phyloP scores from a whole-genome alignment of 2,329 filamentous ascomycete species.

The Aspergillus luchuensis region DNA sequence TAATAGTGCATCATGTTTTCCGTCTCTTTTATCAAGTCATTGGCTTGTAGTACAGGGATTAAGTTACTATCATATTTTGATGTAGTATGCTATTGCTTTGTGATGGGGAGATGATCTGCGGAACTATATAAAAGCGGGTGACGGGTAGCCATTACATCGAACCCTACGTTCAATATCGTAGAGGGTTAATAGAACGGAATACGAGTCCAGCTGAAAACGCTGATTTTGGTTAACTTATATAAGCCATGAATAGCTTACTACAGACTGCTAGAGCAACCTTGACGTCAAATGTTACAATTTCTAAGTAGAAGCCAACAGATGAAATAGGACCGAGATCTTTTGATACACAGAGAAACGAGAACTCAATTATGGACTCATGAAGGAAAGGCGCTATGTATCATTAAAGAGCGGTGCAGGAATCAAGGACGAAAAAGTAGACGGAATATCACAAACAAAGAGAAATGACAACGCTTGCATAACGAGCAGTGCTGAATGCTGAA shows the following conservation, averaged over 20 bases:
- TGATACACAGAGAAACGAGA: slow-evolving; percentile 12
- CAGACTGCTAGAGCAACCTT: not conserved
- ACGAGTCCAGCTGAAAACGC: too few species aligned
- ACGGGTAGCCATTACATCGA: too few species aligned
- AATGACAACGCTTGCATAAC: slow-evolving; percentile 11
- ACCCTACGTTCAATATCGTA: too few species aligned
- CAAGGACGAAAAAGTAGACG: not conserved
- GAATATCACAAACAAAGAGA: not conserved
- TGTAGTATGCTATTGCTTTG: too few species aligned
- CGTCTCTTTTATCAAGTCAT: too few species aligned
- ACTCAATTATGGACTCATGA: slow-evolving; percentile 22
- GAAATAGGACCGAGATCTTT: not conserved
- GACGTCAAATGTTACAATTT: not conserved
- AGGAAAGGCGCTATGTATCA: slow-evolving; percentile 29
- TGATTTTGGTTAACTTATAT: too few species aligned
- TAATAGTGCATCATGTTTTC: too few species aligned
- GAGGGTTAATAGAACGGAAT: too few species aligned
- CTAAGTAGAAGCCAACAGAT: not conserved
- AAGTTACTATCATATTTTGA: too few species aligned
- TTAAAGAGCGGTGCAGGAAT: slow-evolving; percentile 19
- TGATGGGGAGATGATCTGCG: too few species aligned
- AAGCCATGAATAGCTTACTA: not conserved
- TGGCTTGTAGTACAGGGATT: too few species aligned
- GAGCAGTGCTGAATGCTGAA: slow-evolving; percentile 10
- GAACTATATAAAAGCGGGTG: too few species aligned